Evolutionary conservation across 106 monocot species (phyloP).

Genomic region (Dendrobium officinale): DNA sequence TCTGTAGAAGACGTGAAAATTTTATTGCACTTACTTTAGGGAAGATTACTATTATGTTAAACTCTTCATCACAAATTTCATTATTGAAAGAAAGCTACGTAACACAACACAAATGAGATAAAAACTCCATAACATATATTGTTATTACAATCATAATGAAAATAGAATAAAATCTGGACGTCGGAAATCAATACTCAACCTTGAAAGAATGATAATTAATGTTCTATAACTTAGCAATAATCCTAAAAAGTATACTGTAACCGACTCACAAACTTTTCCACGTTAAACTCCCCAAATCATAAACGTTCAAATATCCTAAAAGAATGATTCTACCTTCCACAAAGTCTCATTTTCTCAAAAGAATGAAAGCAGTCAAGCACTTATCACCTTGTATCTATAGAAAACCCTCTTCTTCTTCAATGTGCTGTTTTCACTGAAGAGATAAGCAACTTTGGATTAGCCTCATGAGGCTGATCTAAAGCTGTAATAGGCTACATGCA

Average conservation of each 20-base stretch:
- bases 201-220: not conserved
- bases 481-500: too few species aligned
- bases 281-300: not conserved
- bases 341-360: not conserved
- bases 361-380: not conserved
- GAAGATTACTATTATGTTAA: too few species aligned
- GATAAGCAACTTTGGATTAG: too few species aligned
- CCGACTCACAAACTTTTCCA: not conserved
- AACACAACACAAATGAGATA: not conserved
- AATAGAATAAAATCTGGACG: not conserved
- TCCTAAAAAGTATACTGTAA: not conserved
- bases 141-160: not conserved
- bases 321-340: slow-evolving; percentile 17
- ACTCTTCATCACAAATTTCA: too few species aligned
- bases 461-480: too few species aligned
- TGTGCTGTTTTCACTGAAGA: slow-evolving; percentile 35
- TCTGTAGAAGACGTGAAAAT: too few species aligned
- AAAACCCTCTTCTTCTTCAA: slow-evolving; percentile 50
- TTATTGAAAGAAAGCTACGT: not conserved
- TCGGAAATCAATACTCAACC: not conserved
- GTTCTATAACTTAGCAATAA: not conserved
- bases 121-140: not conserved
- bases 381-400: slow-evolving; percentile 43
- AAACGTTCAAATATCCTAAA: slow-evolving; percentile 8
- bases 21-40: too few species aligned